Evolutionary conservation across 163 green algal genomes (phyloP), one percentile per base, ranked within the genome.

Genomic region (Trebouxiophyceae sp.): DNA sequence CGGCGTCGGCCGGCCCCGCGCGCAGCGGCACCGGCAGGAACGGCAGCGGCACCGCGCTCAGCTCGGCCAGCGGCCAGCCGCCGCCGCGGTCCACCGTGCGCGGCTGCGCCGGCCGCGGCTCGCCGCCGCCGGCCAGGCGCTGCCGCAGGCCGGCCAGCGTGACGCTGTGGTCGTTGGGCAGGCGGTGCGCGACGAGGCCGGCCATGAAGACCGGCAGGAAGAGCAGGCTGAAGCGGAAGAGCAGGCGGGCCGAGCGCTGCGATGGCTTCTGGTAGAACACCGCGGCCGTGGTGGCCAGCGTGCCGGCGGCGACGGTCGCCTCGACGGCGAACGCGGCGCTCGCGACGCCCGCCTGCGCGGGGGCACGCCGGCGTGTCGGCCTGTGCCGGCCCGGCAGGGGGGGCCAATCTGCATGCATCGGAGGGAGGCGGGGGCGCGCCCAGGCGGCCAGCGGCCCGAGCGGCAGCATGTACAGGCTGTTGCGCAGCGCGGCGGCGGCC

Each of bases 161-260:
- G 23, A 5, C 22, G 19, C 32, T 27, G 20, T 72, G 32, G 0
- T 20, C 60, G 22, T 91, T 84, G 24, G 88, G 89, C 23, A 81
- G 56, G 45, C 94, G 77, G 75, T 97, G 90, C 20, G 91, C 27
- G 5, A 90, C 72, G 67, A 97, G 84, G 46, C 70, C 76, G 2
- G 59, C 63, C 86, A 99, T 91, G 67, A 95, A 85, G 33, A 91
- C 28, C 26, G 95, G 95, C 31, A 99, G 81, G 80, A 96, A 89
- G 39, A 97, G 56, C 60, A 98, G 76, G 62, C 81, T 95, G 59
- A 79, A 79, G 33, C 81, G 77, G 76, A 99, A 98, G 33, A 98
- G 76, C 23, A 76, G 73, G 20, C 93, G 77, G 1, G 94, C 93
- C 24, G 79, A 74, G 24, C 65, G 46, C 24, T 71, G 74, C 34